Evolutionary conservation across 208 protist genomes (phyloP).

Genomic region (Phytomonas sp.): DNA sequence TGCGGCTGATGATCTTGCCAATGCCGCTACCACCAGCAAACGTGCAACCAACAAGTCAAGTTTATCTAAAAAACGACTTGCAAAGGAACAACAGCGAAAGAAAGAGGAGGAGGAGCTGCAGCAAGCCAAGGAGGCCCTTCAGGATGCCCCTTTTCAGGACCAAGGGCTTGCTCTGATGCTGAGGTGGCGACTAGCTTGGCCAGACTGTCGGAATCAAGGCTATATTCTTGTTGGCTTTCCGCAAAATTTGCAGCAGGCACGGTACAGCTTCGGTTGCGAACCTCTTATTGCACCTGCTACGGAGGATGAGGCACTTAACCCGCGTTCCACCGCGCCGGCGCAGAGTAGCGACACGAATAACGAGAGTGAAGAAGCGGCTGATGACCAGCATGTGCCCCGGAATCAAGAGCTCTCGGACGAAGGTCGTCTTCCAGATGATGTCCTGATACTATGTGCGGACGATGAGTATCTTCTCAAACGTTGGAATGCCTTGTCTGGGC

Average conservation of each 20-base stretch:
- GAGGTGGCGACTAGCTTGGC: conserved; percentile 73
- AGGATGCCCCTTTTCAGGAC: conserved; percentile 73
- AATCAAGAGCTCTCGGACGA: conserved; percentile 43
- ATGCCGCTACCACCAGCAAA: conserved; percentile 16
- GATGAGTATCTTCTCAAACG: conserved; percentile 77
- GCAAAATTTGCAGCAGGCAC: conserved; percentile 67
- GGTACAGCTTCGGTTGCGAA: conserved; percentile 69
- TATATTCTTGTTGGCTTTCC: conserved; percentile 91
- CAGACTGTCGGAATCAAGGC: conserved; percentile 86
- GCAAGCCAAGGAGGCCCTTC: conserved; percentile 39
- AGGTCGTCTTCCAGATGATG: conserved; percentile 55
- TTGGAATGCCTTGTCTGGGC: conserved; percentile 21
- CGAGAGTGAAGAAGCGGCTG: conserved; percentile 13
- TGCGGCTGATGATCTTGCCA: conserved; percentile 37
- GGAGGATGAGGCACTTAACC: conserved; percentile 70
- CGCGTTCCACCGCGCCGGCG: conserved; percentile 8
- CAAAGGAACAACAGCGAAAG: conserved; percentile 51
- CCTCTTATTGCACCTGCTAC: conserved; percentile 45
- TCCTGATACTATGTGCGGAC: conserved; percentile 65
- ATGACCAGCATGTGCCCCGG: conserved; percentile 12
- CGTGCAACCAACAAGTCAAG: conserved; percentile 16
- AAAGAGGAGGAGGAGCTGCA: conserved; percentile 66
- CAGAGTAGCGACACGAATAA: neutral
- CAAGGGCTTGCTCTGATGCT: conserved; percentile 82
- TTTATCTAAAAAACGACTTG: conserved; percentile 32